phyloP scores from a whole-genome alignment of 345 rosid species.

The Acer negundo region DNA sequence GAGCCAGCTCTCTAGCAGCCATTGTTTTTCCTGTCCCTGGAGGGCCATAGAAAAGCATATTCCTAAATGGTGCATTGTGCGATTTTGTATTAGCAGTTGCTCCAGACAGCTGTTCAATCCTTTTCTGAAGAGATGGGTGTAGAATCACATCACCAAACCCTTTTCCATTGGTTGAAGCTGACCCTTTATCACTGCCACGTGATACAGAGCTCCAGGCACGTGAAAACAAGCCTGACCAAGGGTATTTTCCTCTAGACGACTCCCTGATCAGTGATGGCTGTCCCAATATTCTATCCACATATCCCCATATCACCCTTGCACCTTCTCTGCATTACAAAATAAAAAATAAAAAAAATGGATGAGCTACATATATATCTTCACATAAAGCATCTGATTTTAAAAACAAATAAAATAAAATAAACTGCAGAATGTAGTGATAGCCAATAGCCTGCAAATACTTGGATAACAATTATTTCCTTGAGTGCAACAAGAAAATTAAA shows the following conservation, averaged over 20 bases:
- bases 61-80: constrained; percentile 93
- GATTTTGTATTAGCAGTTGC: constrained; percentile 98
- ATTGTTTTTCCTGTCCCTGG: constrained; percentile 99
- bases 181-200: constrained; percentile 43
- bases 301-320: constrained; percentile 96
- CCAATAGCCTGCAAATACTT: neutral
- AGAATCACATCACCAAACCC: constrained; percentile 95
- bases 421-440: neutral
- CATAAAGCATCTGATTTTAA: neutral
- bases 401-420: neutral
- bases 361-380: constrained; percentile 8
- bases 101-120: constrained; percentile 81
- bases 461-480: neutral
- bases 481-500: neutral
- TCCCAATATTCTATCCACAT: constrained; percentile 93
- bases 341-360: constrained; percentile 5
- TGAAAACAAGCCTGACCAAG: constrained; percentile 81
- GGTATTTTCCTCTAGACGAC: constrained; percentile 97
- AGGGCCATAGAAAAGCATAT: constrained; percentile 96
- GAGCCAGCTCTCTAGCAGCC: constrained; percentile 96
- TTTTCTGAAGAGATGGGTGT: constrained; percentile 82
- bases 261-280: constrained; percentile 98
- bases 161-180: constrained; percentile 54
- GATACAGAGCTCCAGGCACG: constrained; percentile 49
- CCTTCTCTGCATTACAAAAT: constrained; percentile 76